Percentiles rank a stretch among this genome's conserved stretches.
phyloP scores from a whole-genome alignment of 2,329 filamentous ascomycete genomes.

The Sordariomycetes sp. region DNA sequence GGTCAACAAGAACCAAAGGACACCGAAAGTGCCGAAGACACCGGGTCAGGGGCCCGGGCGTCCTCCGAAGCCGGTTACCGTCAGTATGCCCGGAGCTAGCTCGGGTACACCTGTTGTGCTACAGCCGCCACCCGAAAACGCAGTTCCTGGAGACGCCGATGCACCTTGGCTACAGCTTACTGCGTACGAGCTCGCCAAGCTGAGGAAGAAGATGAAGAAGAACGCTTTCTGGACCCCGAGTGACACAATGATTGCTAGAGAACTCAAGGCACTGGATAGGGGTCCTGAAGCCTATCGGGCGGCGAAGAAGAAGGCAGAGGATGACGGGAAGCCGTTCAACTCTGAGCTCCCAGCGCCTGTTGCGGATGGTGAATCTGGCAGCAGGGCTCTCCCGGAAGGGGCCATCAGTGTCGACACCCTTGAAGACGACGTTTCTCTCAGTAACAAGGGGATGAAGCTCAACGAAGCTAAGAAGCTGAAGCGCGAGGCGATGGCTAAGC shows the following conservation, averaged over 20 bases:
- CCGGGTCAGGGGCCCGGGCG: conserved; percentile 7
- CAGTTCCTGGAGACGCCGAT: conserved; percentile 45
- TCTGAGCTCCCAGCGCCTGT: conserved; percentile 14
- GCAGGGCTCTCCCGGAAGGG: conserved; percentile 44
- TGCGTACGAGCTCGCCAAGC: conserved; percentile 52
- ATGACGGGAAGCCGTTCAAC: conserved; percentile 50
- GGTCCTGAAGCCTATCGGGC: conserved; percentile 51
- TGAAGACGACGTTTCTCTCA: conserved; percentile 52
- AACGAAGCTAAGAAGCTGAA: conserved; percentile 71
- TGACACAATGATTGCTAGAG: conserved; percentile 74
- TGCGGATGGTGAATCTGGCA: conserved; percentile 31
- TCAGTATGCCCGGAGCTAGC: conserved; percentile 25
- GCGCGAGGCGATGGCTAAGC: conserved; percentile 50
- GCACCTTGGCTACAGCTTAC: conserved; percentile 58
- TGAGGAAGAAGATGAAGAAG: conserved; percentile 85
- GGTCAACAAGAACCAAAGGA: conserved; percentile 30
- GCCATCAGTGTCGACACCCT: conserved; percentile 47
- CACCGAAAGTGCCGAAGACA: conserved; percentile 22
- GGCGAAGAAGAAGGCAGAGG: conserved; percentile 55
- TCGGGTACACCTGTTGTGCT: conserved; percentile 31
- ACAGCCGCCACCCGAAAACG: conserved; percentile 49
- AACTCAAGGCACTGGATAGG: conserved; percentile 61
- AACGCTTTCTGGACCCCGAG: conserved; percentile 78
- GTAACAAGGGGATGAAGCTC: conserved; percentile 66
- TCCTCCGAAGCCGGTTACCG: conserved; percentile 15